These are phyloP conservation scores for Seminavis robusta DNA, from an alignment of 108 stramenopile genomes.

Conservation along the genomic window DNA sequence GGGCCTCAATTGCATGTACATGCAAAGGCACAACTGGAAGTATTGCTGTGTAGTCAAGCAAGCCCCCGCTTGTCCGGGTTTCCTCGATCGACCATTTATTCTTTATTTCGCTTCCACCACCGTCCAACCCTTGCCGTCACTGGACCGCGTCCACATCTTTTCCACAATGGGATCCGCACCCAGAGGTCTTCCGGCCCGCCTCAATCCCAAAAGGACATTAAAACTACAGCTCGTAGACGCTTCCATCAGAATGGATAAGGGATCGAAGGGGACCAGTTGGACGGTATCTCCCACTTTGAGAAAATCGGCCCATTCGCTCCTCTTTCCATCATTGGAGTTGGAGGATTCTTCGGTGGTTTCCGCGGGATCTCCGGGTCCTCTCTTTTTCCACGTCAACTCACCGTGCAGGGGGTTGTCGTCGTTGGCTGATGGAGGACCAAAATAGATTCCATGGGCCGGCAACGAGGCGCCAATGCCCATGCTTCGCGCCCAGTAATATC, in stretches of 20 bases:
- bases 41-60: no score
- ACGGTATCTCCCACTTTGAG: conserved; percentile 57
- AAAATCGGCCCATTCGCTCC: conserved; percentile 77
- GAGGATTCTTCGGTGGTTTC: conserved; percentile 26
- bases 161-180: conserved; percentile 37
- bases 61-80: no score
- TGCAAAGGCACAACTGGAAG: conserved; percentile 3
- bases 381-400: conserved; percentile 22
- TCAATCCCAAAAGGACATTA: conserved; percentile 15
- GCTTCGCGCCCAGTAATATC: conserved; percentile 77
- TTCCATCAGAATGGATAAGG: neutral
- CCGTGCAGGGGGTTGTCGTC: neutral
- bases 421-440: conserved; percentile 8
- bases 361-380: conserved; percentile 11
- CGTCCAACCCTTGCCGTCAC: neutral
- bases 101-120: no score
- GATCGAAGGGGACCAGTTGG: conserved; percentile 57
- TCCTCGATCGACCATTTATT: no score
- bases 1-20: conserved; percentile 22
- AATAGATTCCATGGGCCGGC: conserved; percentile 63
- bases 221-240: neutral
- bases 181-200: conserved; percentile 29
- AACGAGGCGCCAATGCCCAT: conserved; percentile 64
- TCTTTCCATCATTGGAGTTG: conserved; percentile 80
- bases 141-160: conserved; percentile 15